Evolutionary conservation across 495 filamentous ascomycete species (phyloP), one percentile per base, ranked within the genome.

Genomic region (Penicillium malachiteum): DNA sequence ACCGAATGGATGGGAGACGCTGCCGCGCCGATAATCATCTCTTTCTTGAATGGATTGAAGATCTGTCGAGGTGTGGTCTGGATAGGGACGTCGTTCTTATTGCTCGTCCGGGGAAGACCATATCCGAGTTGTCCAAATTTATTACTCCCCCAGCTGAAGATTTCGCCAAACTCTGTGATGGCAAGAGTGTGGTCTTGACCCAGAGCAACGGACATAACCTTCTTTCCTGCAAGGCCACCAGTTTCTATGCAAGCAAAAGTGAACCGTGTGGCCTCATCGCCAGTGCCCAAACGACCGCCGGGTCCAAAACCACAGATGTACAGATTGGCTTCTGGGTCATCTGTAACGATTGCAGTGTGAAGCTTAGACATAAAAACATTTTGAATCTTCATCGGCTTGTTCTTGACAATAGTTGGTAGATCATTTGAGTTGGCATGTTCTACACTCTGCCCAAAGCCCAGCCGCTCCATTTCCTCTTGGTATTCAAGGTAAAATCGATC

Each of bases 141-240:
- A 65, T 97, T 97, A 63, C 80, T 92, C 14, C 94, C 94, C 93
- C 93, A 97, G 16, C 91, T 92, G 77, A 88, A 94, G 5, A 95
- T 82, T 49, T 92, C 88, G 5, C 95, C 94, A 45, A 84, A 78
- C 48, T 84, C 84, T 13, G 91, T 87, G 14, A 96, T 75, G 0
- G 89, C 95, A 60, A 97, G 78, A 11, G 89, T 88, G 68, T 97
- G 95, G 64, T 96, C 92, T 59, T 93, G 90, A 4, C 93, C 94
- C 1, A 98, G 79, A 1, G 90, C 91, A 42, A 94, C 78, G 14
- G 82, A 81, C 0, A 81, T 69, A 5, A 97, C 75, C 64, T 82
- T 87, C 63, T 85, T 89, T 18, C 88, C 87, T 13, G 78, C 76
- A 10, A 96, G 71, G 0, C 83, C 85, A 14, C 86, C 86, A 12